A percentile compares a stretch with the other conserved stretches of the same genome.
These are phyloP conservation scores for Fistulifera pelliculosa DNA, from an alignment of 108 stramenopile species.

Conservation along the genomic window DNA sequence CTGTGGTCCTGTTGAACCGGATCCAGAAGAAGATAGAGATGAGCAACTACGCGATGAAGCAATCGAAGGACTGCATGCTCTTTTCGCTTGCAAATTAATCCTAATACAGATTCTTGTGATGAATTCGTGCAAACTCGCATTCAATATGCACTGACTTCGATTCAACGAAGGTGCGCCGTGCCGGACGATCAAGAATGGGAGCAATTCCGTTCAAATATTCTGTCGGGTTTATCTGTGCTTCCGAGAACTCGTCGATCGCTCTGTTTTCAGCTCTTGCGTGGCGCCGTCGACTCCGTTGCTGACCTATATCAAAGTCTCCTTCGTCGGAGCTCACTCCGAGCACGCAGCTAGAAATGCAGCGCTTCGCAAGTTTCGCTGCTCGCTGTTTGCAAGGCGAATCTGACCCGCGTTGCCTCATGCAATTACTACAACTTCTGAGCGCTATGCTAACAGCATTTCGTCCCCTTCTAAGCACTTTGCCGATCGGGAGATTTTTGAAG, in stretches of 20 bases:
- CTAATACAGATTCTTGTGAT: not conserved
- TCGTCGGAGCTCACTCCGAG: not conserved
- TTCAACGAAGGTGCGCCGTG: slow-evolving; percentile 45
- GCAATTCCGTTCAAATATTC: slow-evolving; percentile 6
- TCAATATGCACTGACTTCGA: slow-evolving; percentile 29
- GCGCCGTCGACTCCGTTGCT: slow-evolving; percentile 21
- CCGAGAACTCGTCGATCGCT: slow-evolving; percentile 60
- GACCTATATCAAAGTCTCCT: not conserved
- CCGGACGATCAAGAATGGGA: slow-evolving; percentile 17
- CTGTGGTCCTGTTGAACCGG: slow-evolving; percentile 39
- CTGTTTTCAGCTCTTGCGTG: slow-evolving; percentile 54
- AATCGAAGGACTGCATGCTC: slow-evolving; percentile 30
- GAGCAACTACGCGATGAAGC: slow-evolving; percentile 52
- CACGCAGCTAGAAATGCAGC: slow-evolving; percentile 21
- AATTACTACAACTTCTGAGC: slow-evolving; percentile 55
- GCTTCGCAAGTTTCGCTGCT: slow-evolving; percentile 43
- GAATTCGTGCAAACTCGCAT: slow-evolving; percentile 25
- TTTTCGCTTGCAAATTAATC: slow-evolving; percentile 4
- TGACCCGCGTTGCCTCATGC: slow-evolving; percentile 79
- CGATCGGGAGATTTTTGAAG: slow-evolving; percentile 66
- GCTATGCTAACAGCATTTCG: slow-evolving; percentile 30
- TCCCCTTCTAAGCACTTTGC: slow-evolving; percentile 18
- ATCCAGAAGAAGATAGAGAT: slow-evolving; percentile 33
- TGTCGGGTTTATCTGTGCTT: slow-evolving; percentile 44
- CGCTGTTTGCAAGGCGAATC: slow-evolving; percentile 82